These are phyloP conservation scores for Lentinula sp. DNA, from an alignment of 768 basidiomycete species.

Conservation along the genomic window DNA sequence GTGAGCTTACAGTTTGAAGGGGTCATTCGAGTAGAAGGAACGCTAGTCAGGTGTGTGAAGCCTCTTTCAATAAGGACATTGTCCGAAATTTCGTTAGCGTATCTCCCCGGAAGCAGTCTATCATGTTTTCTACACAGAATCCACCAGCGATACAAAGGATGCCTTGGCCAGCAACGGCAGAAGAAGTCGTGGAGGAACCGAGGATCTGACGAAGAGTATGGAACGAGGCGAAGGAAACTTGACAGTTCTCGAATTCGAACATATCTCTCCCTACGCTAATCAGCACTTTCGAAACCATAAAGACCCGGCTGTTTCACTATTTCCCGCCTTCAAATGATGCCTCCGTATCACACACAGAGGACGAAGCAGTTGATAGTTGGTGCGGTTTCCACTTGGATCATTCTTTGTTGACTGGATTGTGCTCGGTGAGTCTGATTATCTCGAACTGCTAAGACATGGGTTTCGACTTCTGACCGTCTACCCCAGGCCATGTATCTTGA, in stretches of 20 bases:
- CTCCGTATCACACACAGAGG: constrained; percentile 29
- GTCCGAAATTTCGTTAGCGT: constrained; percentile 39
- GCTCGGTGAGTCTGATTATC: constrained; percentile 49
- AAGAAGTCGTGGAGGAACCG: constrained; percentile 28
- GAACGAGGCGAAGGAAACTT: constrained; percentile 16
- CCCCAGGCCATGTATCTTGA: constrained; percentile 78
- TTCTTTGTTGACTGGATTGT: constrained; percentile 85
- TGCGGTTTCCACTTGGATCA: constrained; percentile 97
- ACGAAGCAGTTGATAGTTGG: constrained; percentile 78
- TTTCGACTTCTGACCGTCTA: neutral
- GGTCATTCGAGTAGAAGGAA: constrained; percentile 73
- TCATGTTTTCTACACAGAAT: constrained; percentile 67
- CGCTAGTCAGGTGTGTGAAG: constrained; percentile 53
- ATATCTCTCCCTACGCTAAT: constrained; percentile 72
- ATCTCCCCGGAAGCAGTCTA: constrained; percentile 63
- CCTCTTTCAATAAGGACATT: neutral
- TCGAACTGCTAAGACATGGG: neutral
- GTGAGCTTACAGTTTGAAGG: constrained; percentile 72
- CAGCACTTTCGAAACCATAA: constrained; percentile 71
- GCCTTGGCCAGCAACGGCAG: constrained; percentile 66
- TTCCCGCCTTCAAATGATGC: constrained; percentile 61
- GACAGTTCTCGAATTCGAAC: constrained; percentile 55
- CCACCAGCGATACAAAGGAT: constrained; percentile 79
- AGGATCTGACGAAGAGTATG: constrained; percentile 11
- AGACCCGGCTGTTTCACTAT: constrained; percentile 95